phyloP scores from a whole-genome alignment of 2,329 filamentous ascomycete species.

The Cryphonectria carpinicola region DNA sequence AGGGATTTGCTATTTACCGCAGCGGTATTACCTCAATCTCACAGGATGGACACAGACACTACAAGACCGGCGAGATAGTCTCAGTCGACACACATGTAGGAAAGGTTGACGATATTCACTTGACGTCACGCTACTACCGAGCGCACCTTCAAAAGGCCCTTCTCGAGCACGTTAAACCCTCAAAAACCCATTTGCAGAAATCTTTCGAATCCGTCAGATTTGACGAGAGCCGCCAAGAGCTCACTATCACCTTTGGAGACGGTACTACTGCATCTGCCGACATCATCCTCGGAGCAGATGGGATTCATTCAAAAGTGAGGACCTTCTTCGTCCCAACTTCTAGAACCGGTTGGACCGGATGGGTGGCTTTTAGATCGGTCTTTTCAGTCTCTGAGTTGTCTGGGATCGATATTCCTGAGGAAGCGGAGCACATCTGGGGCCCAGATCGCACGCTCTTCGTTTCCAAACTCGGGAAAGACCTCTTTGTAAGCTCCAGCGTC shows the following conservation, averaged over 20 bases:
- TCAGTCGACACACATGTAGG: slow-evolving; percentile 47
- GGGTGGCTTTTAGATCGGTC: slow-evolving; percentile 49
- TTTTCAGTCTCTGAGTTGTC: slow-evolving; percentile 46
- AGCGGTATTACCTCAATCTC: background rate
- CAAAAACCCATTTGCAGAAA: slow-evolving; percentile 49
- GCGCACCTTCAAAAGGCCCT: slow-evolving; percentile 55
- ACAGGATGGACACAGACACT: slow-evolving; percentile 38
- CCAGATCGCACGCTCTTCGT: slow-evolving; percentile 48
- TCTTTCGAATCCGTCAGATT: slow-evolving; percentile 42
- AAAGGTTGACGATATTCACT: slow-evolving; percentile 42
- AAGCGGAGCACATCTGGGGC: slow-evolving; percentile 51
- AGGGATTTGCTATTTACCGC: slow-evolving; percentile 15
- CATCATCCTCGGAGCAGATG: slow-evolving; percentile 56
- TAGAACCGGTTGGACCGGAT: slow-evolving; percentile 46
- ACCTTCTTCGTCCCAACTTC: slow-evolving; percentile 48
- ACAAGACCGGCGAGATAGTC: slow-evolving; percentile 48
- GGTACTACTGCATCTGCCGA: slow-evolving; percentile 48
- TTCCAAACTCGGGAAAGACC: slow-evolving; percentile 44
- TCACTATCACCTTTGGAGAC: slow-evolving; percentile 51
- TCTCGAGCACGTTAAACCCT: slow-evolving; percentile 46
- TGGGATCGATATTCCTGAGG: slow-evolving; percentile 45
- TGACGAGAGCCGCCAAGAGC: slow-evolving; percentile 31
- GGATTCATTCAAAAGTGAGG: slow-evolving; percentile 53
- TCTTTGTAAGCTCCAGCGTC: slow-evolving; percentile 36
- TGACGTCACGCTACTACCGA: slow-evolving; percentile 51